Base-by-base conservation (phyloP, 164 flowering plant species). In the Tinospora cordifolia region DNA sequence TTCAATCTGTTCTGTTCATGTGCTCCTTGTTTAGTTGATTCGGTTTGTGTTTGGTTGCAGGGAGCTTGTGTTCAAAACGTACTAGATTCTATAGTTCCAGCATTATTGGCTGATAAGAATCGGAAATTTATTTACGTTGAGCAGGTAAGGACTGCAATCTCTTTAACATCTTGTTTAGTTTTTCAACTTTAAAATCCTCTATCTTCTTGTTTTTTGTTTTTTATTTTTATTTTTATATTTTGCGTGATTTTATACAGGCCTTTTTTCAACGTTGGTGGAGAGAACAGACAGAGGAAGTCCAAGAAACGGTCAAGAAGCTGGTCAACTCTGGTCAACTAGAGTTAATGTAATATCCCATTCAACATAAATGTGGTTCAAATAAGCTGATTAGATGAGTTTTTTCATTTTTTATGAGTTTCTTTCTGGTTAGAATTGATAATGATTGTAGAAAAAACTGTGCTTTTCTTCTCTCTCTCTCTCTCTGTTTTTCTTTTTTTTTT, bases 191-290 rank as follows among this genome's bases (percentile, higher is more conserved):
- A 7, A 54, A 54, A 9, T 54, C 60, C 0, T n/a, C 22, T 54
- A 54, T 54, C 60, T 54, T 54, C 24, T 74, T 30, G 22, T 8
- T 38, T 19, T 36, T 30, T 30, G 3, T 30, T 30, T 30, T 15
- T 12, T 25, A n/a, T n/a, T n/a, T n/a, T n/a, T n/a, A n/a, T n/a
- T n/a, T n/a, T n/a, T n/a, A n/a, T n/a, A n/a, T 65, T 15, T 46
- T 74, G 65, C 12, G 36, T 72, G 51, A 44, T 68, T 69, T 63
- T 60, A 14, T 76, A 47, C 81, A 90, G 98, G 96, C 97, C 0
- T 93, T 93, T 81, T 91, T 93, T 83, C 94, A 90, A 79, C 81
- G 97, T 25, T 93, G 98, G 98, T 91, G 98, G 97, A 83, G 87
- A 70, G 77, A 86, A 24, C 98, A 93, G 80, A 88, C 90, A 59